Base-by-base conservation (phyloP, 176 grass and related monocot genomes). In the Aegilops speltoides region DNA sequence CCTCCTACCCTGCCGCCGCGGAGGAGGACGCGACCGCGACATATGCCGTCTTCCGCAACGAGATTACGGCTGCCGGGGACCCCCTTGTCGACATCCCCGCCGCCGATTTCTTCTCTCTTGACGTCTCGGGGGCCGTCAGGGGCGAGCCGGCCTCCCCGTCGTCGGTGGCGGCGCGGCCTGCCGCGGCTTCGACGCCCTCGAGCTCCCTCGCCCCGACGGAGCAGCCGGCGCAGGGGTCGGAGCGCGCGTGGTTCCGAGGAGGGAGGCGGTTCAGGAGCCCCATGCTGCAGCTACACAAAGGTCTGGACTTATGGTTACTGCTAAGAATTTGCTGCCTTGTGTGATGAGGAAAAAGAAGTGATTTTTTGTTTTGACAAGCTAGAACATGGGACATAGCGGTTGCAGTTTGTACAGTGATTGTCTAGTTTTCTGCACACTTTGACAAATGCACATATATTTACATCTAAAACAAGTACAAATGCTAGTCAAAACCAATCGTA, bases 221-320 rank as follows among this genome's bases (percentile, higher is more conserved):
- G 76, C 85, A 60, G 76, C 93, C 82, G 12, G 77, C 69, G 29
- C 91, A 79, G 83, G 91, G 81, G 20, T 90, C 94, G 16, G 97
- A 93, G 87, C 78, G 87, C 54, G 90, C 92, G 15, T 97, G 97
- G 94, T 99, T 99, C 68, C 92, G 65, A 24, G 85, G 83, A 31
- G 90, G 92, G 29, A 72, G 90, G 72, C 82, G 83, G 41, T 97
- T 99, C 73, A 91, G 83, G 68, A 99, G 97, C 74, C 97, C 94
- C 76, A 99, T 99, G 97, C 90, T 99, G 85, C 97, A 99, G 89
- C 92, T 99, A 40, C 94, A 99, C 71, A 94, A 97, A 83, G 97
- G 94, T 96, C 71, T 82, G 10, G 12, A 19, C 43, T 71, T 72
- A 64, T 48, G 10, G 41, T 43, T 43, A 11, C 41, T 20, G 48